These are phyloP conservation scores for Centaurea solstitialis DNA, from an alignment of 129 eudicot genomes.

Conservation along the genomic window DNA sequence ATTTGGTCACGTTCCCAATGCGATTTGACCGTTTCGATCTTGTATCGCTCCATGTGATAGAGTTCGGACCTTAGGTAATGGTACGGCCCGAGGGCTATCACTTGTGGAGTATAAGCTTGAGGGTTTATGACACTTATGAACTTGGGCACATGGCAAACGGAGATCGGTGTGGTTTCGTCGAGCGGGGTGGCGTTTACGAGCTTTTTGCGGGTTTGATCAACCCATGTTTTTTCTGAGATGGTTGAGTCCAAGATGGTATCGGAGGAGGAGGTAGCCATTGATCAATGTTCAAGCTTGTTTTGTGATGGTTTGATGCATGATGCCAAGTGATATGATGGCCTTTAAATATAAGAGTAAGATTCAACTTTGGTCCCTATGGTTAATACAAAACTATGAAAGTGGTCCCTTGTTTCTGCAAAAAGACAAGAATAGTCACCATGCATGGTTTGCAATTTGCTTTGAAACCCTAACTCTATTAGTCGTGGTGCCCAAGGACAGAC, in stretches of 20 bases:
- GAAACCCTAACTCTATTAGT: neutral
- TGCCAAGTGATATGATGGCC: neutral
- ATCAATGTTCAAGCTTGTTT: neutral
- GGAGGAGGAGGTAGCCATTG: conserved; percentile 18
- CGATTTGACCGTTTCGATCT: conserved; percentile 22
- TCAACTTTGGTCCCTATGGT: neutral
- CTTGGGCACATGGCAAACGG: conserved; percentile 31
- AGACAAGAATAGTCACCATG: neutral
- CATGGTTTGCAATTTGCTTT: neutral
- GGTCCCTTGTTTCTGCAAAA: neutral
- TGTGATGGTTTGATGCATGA: neutral
- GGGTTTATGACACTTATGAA: conserved; percentile 25
- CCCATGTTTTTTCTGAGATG: conserved; percentile 28
- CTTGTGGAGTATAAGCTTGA: conserved; percentile 41
- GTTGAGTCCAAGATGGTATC: conserved; percentile 16
- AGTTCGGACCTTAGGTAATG: conserved; percentile 29
- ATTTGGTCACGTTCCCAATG: neutral
- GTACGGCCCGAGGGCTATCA: conserved; percentile 36
- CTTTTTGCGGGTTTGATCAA: conserved; percentile 7
- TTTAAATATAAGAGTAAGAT: neutral
- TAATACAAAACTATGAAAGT: neutral
- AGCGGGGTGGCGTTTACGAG: conserved; percentile 1
- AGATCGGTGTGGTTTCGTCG: conserved; percentile 4
- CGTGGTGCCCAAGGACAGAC: neutral
- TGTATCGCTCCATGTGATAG: conserved; percentile 30